Conservation (phyloP, 176 grass and related monocot genomes). For the Eleusine indica region DNA sequence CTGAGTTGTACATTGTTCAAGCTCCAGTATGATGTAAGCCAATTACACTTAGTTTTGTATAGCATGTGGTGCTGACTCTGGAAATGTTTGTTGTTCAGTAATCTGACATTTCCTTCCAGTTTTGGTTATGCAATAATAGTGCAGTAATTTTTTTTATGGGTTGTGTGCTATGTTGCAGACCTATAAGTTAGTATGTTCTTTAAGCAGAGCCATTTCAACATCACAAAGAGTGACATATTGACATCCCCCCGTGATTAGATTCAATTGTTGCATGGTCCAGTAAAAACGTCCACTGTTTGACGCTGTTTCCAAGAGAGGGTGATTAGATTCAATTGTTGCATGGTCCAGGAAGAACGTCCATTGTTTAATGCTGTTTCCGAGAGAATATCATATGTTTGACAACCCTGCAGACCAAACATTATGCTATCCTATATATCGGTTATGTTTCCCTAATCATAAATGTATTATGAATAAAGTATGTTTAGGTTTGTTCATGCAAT, state of each 20-base stretch:
- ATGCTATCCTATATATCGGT: conserved; percentile 30
- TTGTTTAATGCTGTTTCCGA: background rate
- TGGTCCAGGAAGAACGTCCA: conserved; percentile 27
- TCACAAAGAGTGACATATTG: conserved; percentile 16
- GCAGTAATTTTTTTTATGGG: conserved; percentile 2
- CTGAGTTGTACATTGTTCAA: conserved; percentile 47
- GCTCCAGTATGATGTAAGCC: conserved; percentile 60
- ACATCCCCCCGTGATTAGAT: background rate
- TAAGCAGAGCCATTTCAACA: conserved; percentile 23
- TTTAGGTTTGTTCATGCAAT: conserved; percentile 48
- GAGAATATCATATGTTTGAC: conserved; percentile 33
- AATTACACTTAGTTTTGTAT: conserved; percentile 50
- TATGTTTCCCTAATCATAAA: conserved; percentile 44
- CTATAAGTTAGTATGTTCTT: conserved; percentile 2
- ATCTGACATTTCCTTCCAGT: background rate
- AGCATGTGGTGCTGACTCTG: conserved; percentile 34
- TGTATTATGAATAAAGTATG: conserved; percentile 41
- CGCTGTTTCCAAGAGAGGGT: conserved; percentile 6
- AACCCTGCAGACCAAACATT: conserved; percentile 31
- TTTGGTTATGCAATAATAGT: conserved; percentile 14
- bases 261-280: conserved; percentile 22
- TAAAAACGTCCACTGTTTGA: conserved; percentile 11
- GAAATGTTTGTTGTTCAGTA: conserved; percentile 33
- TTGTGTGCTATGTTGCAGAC: conserved; percentile 6
- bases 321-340: background rate